phyloP scores from a whole-genome alignment of 1,139 yeast species.

The Sugiyamaella castrensis region DNA sequence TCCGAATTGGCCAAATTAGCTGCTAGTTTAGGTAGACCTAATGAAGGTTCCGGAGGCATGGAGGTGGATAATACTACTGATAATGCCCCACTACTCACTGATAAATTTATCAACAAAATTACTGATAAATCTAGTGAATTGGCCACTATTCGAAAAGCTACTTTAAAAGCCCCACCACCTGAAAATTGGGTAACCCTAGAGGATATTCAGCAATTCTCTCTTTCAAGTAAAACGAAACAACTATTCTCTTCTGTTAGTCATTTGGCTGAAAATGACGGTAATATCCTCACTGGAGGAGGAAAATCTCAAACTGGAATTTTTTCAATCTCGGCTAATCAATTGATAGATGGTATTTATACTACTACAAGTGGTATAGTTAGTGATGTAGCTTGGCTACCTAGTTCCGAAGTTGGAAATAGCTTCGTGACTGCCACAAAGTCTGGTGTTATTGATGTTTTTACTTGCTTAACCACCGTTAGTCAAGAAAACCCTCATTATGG shows the following conservation, averaged over 20 bases:
- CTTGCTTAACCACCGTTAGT: background rate
- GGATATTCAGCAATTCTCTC: constrained; percentile 13
- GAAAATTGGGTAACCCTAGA: constrained; percentile 22
- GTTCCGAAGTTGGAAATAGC: background rate
- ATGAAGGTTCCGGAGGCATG: constrained; percentile 14
- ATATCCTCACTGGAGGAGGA: constrained; percentile 32
- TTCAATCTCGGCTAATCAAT: constrained; percentile 16
- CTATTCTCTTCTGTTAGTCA: constrained; percentile 25
- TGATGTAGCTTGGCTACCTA: constrained; percentile 26
- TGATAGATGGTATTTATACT: constrained; percentile 14
- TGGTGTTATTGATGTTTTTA: constrained; percentile 25
- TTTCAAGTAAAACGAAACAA: constrained; percentile 26
- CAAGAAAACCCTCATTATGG: background rate
- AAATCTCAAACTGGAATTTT: constrained; percentile 27
- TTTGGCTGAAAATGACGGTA: constrained; percentile 18
- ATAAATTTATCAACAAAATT: constrained; percentile 14
- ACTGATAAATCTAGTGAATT: constrained; percentile 22
- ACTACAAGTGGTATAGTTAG: constrained; percentile 29
- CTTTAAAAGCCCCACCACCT: constrained; percentile 10
- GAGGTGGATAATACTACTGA: constrained; percentile 16
- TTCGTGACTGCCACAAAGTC: constrained; percentile 25
- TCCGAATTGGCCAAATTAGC: constrained; percentile 51
- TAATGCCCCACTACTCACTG: background rate
- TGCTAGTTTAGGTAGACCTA: constrained; percentile 19
- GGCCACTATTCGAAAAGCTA: constrained; percentile 22